Percentiles rank a stretch among this genome's conserved stretches.
These are phyloP conservation scores for Annona squamosa DNA, from an alignment of 164 flowering plant genomes.

Conservation along the genomic window DNA sequence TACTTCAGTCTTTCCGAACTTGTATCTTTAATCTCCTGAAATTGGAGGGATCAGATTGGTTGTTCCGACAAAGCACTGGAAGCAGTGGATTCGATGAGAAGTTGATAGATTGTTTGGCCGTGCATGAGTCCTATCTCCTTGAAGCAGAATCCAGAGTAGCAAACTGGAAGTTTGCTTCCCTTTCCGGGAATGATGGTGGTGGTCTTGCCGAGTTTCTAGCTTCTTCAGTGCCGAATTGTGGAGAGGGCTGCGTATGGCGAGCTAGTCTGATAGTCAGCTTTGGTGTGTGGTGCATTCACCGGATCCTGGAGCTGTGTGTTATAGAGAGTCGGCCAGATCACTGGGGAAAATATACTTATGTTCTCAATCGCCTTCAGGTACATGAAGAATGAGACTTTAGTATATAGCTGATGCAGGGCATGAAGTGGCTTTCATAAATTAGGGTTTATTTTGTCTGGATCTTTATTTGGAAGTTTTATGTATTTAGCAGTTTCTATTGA, in stretches of 20 bases:
- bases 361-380: conserved; percentile 98
- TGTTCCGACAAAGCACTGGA: conserved; percentile 79
- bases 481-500: no score
- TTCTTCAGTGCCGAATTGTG: conserved; percentile 68
- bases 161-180: conserved; percentile 30
- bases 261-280: conserved; percentile 70
- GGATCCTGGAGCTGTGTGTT: conserved; percentile 76
- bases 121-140: conserved; percentile 55
- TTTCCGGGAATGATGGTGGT: conserved; percentile 39
- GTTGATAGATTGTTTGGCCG: conserved; percentile 78
- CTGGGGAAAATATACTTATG: conserved; percentile 98
- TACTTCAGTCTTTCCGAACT: conserved; percentile 65
- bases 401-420: no score
- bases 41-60: conserved; percentile 91
- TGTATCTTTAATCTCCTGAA: conserved; percentile 69
- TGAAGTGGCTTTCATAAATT: no score
- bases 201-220: conserved; percentile 21
- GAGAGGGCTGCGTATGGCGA: conserved; percentile 81
- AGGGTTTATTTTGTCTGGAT: no score
- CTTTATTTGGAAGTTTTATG: no score
- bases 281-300: conserved; percentile 97
- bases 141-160: conserved; percentile 61
- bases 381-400: not conserved
- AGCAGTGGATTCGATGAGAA: conserved; percentile 59
- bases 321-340: conserved; percentile 98